Evolutionary conservation across 345 rosid genomes (phyloP), one percentile per base, ranked within the genome.

Genomic region (Murraya paniculata): DNA sequence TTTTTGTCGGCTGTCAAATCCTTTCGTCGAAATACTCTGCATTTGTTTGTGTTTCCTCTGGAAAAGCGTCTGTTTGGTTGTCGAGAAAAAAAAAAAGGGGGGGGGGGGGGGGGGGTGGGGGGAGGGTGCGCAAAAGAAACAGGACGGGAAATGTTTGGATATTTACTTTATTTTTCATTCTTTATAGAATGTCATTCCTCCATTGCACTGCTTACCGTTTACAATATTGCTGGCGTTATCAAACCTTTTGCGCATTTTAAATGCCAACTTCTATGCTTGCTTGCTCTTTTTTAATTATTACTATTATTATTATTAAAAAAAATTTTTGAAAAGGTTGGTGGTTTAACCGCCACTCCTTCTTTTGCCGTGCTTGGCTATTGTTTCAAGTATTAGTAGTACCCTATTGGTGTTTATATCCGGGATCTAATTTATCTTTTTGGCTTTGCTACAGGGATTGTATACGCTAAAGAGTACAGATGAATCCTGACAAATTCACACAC

Each of bases 401-500:
- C 21, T 41, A 45, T 27, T 13, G 35, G 14, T 39, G 24, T 11
- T 18, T 27, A 71, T 18, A 21, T 55, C 33, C 4, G 14, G 27
- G 64, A 11, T 22, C 66, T 25, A n/a, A 72, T 58, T 58, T 13
- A 8, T 36, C n/a, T 38, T 16, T 36, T 8, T 24, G 16, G 3
- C 21, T 35, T 57, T n/a, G 38, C 6, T 13, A 6, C 75, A 31
- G 72, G 56, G 35, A 28, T 24, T 59, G 45, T 64, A 30, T 74
- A 73, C 61, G 9, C 31, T 27, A n/a, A 70, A 4, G 30, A 59
- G 64, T 50, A 27, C 64, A 75, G 61, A 95, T 95, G 97, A 93
- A 95, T 87, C 96, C 97, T 5, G 97, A 89, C 75, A 93, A 93
- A 78, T 90, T 91, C 79, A 95, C 98, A 25, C 94, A 92, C 91